Conservation (phyloP, 164 flowering plant species). For the Magnolia changhungtana region DNA sequence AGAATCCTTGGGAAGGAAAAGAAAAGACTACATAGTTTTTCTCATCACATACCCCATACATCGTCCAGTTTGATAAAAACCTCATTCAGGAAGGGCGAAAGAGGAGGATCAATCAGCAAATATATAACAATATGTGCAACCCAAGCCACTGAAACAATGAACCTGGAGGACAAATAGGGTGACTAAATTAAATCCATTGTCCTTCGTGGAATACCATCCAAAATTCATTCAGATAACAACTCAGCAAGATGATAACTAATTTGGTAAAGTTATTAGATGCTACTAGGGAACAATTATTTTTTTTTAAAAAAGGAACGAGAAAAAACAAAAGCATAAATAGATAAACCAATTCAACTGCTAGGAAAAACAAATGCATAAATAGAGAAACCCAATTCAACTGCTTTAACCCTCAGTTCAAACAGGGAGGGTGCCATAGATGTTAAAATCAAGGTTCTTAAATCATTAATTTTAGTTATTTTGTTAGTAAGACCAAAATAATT, state of each 20-base stretch:
- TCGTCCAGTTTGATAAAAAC: constrained; percentile 91
- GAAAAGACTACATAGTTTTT: background rate
- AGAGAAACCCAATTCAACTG: background rate
- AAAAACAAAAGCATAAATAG: background rate
- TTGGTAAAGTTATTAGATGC: too few species aligned
- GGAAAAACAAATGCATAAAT: background rate
- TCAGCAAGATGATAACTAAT: background rate
- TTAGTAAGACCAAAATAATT: background rate
- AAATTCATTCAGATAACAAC: background rate
- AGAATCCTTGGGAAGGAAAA: constrained; percentile 3
- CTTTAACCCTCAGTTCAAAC: background rate
- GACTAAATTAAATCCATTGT: background rate
- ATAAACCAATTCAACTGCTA: background rate
- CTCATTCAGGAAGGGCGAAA: constrained; percentile 83
- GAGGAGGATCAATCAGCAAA: constrained; percentile 82
- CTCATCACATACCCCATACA: constrained; percentile 68
- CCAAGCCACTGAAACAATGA: constrained; percentile 96
- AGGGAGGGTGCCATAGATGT: background rate
- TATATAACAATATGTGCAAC: constrained; percentile 89
- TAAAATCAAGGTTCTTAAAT: background rate
- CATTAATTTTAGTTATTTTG: background rate
- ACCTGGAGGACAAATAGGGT: constrained; percentile 34
- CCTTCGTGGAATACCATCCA: background rate
- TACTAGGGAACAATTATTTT: too few species aligned
- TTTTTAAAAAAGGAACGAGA: too few species aligned